Base-by-base conservation (phyloP, 2,329 filamentous ascomycete species). In the Fusarium denticulatum region DNA sequence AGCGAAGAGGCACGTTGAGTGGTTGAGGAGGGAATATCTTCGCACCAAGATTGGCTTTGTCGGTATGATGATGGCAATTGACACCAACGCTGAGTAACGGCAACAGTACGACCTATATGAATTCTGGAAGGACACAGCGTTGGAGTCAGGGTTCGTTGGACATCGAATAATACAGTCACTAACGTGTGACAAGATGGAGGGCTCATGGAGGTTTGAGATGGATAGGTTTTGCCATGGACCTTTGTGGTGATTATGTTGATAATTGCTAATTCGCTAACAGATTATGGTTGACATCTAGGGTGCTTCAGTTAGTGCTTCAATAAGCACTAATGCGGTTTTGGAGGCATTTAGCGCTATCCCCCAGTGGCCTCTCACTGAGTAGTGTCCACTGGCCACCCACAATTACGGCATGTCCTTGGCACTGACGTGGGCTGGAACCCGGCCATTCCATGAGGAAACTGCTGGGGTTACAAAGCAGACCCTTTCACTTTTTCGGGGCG, bases 171-270 rank as follows among this genome's bases (percentile, higher is more conserved):
- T 69, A 64, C 46, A 60, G 64, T 73, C 56, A 72, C 56, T 75
- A 57, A 30, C 47, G 72, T 75, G 72, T 72, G 65, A 72, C 72
- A 59, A 53, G 64, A 73, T 76, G 71, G 76, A 77, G 62, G 72
- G 76, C 76, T 76, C 74, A 77, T 77, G 68, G 74, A 77, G 70
- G 74, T 73, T 76, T 67, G 69, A 77, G 69, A 74, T 76, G 72
- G 74, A 77, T 77, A 64, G 72, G 76, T 77, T 77, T 77, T 77
- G 67, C 76, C 72, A 74, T 76, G 55, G 67, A 62, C 67, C 62
- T 64, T 74, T 72, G 67, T 73, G 72, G 70, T 72, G 64, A 39
- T 28, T 20, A 15, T 65, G 66, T 47, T 65, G 37, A 7, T 11
- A 2, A 28, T 24, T 60, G 66, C 26, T 69, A 69, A 20, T 9